A percentile compares a stretch with the other conserved stretches of the same genome.
These are phyloP conservation scores for Lanmaoa pseudosensibilis DNA, from an alignment of 768 basidiomycete genomes.

Conservation along the genomic window DNA sequence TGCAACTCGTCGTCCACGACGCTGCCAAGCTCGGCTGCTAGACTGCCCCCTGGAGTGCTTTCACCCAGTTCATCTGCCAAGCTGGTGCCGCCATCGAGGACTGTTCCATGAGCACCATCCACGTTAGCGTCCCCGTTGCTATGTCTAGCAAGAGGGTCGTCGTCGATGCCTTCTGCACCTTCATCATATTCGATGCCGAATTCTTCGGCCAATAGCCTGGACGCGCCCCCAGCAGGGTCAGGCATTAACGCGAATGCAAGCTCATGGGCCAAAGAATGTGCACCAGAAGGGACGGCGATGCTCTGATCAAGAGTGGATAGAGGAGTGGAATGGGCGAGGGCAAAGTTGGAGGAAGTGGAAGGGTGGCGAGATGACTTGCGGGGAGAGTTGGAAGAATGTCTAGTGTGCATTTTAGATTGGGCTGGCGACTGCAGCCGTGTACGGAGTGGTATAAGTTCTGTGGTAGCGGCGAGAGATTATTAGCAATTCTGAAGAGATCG, in stretches of 20 bases:
- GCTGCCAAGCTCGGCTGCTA: slow-evolving; percentile 27
- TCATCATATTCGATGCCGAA: slow-evolving; percentile 90
- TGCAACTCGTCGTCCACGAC: slow-evolving; percentile 20
- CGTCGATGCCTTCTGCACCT: slow-evolving; percentile 77
- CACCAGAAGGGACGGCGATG: slow-evolving; percentile 30
- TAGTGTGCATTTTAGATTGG: slow-evolving; percentile 25
- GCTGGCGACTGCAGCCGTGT: not conserved
- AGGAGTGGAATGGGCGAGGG: slow-evolving; percentile 26
- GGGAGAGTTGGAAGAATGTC: slow-evolving; percentile 28
- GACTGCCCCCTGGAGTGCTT: slow-evolving; percentile 16
- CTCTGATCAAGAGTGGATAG: slow-evolving; percentile 34
- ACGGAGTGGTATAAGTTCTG: slow-evolving; percentile 12
- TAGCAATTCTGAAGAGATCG: slow-evolving; percentile 14
- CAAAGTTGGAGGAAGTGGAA: slow-evolving; percentile 22
- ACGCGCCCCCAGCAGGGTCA: slow-evolving; percentile 70
- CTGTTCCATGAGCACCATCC: slow-evolving; percentile 33
- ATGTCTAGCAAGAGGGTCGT: slow-evolving; percentile 24
- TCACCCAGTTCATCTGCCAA: slow-evolving; percentile 45
- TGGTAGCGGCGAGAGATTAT: slow-evolving; percentile 8
- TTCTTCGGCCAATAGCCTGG: slow-evolving; percentile 80
- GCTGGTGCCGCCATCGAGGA: slow-evolving; percentile 31
- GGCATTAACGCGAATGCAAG: slow-evolving; percentile 86
- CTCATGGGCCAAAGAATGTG: slow-evolving; percentile 81
- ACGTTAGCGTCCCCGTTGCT: slow-evolving; percentile 29
- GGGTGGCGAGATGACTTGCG: slow-evolving; percentile 33